These are phyloP conservation scores for Emmonsia crescens DNA, from an alignment of 2,329 filamentous ascomycete genomes.

Conservation along the genomic window DNA sequence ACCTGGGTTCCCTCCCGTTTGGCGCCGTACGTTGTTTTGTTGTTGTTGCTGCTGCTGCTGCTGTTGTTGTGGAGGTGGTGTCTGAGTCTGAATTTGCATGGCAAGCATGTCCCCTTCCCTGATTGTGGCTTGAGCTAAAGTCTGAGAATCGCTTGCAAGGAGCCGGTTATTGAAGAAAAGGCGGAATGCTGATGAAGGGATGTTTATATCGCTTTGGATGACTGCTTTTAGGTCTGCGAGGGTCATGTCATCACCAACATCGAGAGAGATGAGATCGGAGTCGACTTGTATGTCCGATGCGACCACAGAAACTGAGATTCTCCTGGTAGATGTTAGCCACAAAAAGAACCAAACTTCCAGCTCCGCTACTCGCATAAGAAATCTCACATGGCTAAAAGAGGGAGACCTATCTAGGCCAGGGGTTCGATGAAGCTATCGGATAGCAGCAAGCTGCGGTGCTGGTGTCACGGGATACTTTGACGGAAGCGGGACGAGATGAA, in stretches of 20 bases:
- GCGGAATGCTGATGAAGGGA: constrained; percentile 63
- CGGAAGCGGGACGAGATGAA: not conserved
- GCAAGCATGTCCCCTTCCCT: constrained; percentile 87
- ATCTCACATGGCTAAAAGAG: not conserved
- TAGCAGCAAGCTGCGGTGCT: not conserved
- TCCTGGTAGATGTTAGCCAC: constrained; percentile 45
- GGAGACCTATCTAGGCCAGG: not conserved
- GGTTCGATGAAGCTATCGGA: not conserved
- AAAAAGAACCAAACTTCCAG: not conserved
- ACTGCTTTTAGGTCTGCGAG: constrained; percentile 77
- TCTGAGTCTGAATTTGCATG: constrained; percentile 53
- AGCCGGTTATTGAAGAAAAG: constrained; percentile 84
- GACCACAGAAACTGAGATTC: constrained; percentile 76
- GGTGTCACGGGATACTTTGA: not conserved
- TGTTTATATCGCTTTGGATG: constrained; percentile 70
- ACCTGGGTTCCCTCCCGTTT: not conserved
- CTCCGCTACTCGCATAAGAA: not conserved
- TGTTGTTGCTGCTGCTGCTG: not conserved
- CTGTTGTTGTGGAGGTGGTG: constrained; percentile 18
- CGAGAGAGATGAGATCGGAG: constrained; percentile 67
- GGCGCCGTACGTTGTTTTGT: not conserved
- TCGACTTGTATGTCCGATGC: constrained; percentile 57
- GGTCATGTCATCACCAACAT: constrained; percentile 72
- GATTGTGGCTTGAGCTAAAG: constrained; percentile 69
- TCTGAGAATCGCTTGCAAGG: constrained; percentile 65